phyloP scores from a whole-genome alignment of 2,329 filamentous ascomycete genomes.

The Stagonosporopsis rhizophila region DNA sequence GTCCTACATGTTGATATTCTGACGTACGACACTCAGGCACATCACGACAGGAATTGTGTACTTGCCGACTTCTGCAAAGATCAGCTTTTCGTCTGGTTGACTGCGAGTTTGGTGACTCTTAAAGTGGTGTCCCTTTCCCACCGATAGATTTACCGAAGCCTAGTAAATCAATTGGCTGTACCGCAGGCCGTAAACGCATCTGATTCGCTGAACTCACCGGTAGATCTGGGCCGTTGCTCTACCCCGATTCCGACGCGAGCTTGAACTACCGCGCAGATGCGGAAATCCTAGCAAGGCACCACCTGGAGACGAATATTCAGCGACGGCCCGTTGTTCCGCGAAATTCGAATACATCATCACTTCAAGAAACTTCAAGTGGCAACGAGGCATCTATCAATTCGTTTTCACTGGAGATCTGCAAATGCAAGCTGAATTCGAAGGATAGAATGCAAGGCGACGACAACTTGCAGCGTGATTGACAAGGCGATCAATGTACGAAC shows the following conservation, averaged over 20 bases:
- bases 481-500: conserved; percentile 5
- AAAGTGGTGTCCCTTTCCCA: background rate
- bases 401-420: conserved; percentile 10
- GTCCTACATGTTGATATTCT: too few relatives aligned
- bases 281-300: too few relatives aligned
- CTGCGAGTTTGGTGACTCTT: background rate
- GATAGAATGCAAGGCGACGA: conserved; percentile 2
- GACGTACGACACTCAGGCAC: too few relatives aligned
- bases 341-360: conserved; percentile 14
- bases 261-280: background rate
- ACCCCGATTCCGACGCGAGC: conserved; percentile 18
- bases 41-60: too few relatives aligned
- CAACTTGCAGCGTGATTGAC: conserved; percentile 5
- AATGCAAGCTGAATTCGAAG: background rate
- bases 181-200: background rate
- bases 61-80: background rate
- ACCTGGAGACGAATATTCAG: conserved; percentile 3
- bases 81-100: background rate
- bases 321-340: conserved; percentile 24
- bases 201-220: conserved; percentile 3
- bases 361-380: background rate
- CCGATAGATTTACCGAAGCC: conserved; percentile 1
- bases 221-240: conserved; percentile 20
- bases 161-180: background rate
- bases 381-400: background rate